phyloP scores from a whole-genome alignment of 805 yeast genomes.

The Lipomyces starkeyi region DNA sequence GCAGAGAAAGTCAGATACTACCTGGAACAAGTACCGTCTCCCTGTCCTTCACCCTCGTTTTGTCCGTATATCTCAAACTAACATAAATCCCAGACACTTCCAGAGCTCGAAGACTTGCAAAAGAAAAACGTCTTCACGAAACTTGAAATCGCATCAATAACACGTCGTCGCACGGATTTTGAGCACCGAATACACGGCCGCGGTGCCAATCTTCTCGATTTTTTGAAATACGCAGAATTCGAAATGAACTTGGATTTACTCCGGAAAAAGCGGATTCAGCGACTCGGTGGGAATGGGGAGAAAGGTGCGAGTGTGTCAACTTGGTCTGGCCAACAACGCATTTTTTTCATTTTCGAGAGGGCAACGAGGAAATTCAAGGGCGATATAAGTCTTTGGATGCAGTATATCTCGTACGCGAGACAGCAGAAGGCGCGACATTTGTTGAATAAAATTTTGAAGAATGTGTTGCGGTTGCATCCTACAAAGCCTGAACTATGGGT shows the following conservation, averaged over 20 bases:
- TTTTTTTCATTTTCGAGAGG: slow-evolving; percentile 81
- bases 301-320: slow-evolving; percentile 62
- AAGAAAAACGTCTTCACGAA: slow-evolving; percentile 81
- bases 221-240: slow-evolving; percentile 75
- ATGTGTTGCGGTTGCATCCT: slow-evolving; percentile 86
- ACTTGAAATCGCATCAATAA: slow-evolving; percentile 75
- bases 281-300: slow-evolving; percentile 56
- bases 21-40: slow-evolving; percentile 53
- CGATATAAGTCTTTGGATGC: slow-evolving; percentile 77
- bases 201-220: slow-evolving; percentile 80
- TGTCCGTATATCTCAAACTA: background rate
- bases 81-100: slow-evolving; percentile 62
- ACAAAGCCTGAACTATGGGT: slow-evolving; percentile 89
- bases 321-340: slow-evolving; percentile 84
- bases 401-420: slow-evolving; percentile 64
- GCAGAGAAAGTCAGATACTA: slow-evolving; percentile 63
- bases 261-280: slow-evolving; percentile 68
- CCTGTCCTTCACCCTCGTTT: slow-evolving; percentile 7
- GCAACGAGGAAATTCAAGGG: slow-evolving; percentile 81
- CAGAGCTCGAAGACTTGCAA: slow-evolving; percentile 88
- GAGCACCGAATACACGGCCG: slow-evolving; percentile 89
- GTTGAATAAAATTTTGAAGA: slow-evolving; percentile 54
- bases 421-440: slow-evolving; percentile 44
- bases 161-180: slow-evolving; percentile 93
- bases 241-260: slow-evolving; percentile 80